Conservation (phyloP, 176 grass and related monocot species). For the Oryza coarctata region DNA sequence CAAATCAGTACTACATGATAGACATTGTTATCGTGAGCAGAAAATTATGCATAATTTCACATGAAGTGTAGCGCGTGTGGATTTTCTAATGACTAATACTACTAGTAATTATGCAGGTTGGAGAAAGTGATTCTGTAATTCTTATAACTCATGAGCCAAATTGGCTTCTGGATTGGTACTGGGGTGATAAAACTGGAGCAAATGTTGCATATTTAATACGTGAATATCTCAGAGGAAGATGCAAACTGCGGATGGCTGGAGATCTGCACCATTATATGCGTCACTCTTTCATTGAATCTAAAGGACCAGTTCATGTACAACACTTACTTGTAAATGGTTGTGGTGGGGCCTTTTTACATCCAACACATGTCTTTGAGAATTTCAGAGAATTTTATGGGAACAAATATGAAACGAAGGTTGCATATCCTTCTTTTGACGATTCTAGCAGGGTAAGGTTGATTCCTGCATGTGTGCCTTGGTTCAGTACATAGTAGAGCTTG, state of each 20-base stretch:
- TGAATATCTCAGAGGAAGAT: constrained; percentile 86
- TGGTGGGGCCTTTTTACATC: constrained; percentile 96
- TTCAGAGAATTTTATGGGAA: constrained; percentile 81
- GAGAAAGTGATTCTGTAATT: constrained; percentile 81
- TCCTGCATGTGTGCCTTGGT: background rate
- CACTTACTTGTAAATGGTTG: constrained; percentile 97
- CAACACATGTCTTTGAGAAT: constrained; percentile 87
- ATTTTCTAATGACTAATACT: constrained; percentile 4
- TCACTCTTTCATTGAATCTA: constrained; percentile 61
- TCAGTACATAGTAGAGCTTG: background rate
- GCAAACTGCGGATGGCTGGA: constrained; percentile 89
- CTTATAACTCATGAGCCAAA: constrained; percentile 95
- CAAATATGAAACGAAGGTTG: constrained; percentile 74
- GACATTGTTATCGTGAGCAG: constrained; percentile 17
- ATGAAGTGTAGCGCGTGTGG: background rate
- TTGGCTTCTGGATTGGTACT: constrained; percentile 99
- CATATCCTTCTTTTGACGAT: constrained; percentile 80
- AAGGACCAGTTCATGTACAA: constrained; percentile 66
- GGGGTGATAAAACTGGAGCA: constrained; percentile 69
- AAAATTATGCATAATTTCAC: constrained; percentile 8
- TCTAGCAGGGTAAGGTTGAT: constrained; percentile 82
- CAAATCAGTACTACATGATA: background rate
- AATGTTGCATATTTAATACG: constrained; percentile 81
- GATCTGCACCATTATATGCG: constrained; percentile 99
- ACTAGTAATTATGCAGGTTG: constrained; percentile 55